phyloP scores from a whole-genome alignment of 208 protist genomes.

The Histomonas meleagridis region DNA sequence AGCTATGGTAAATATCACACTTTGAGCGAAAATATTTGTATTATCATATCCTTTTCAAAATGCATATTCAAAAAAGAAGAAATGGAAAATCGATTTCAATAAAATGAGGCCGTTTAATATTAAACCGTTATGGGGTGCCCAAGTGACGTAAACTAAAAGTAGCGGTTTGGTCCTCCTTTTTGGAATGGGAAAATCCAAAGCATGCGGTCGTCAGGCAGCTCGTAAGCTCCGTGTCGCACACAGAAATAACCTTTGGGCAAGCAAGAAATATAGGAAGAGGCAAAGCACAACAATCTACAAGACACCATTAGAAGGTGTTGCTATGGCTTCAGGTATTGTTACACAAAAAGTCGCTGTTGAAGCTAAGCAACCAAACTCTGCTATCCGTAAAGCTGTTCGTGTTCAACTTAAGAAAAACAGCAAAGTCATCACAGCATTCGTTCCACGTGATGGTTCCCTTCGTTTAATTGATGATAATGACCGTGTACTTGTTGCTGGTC shows the following conservation, averaged over 20 bases:
- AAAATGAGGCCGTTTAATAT: too few relatives aligned
- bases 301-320: neutral
- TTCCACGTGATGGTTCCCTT: conserved; percentile 94
- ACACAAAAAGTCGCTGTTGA: conserved; percentile 74
- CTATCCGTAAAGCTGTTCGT: conserved; percentile 98
- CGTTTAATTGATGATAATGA: conserved; percentile 96
- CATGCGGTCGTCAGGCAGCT: neutral
- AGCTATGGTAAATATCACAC: too few relatives aligned
- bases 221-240: neutral
- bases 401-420: conserved; percentile 99
- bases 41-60: too few relatives aligned
- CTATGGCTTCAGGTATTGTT: conserved; percentile 12
- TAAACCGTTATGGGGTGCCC: too few relatives aligned
- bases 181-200: conserved; percentile 33
- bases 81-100: too few relatives aligned
- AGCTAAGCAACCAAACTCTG: conserved; percentile 99
- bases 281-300: neutral
- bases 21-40: too few relatives aligned
- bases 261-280: neutral
- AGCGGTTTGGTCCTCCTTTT: too few relatives aligned
- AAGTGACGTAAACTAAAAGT: too few relatives aligned
- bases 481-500: conserved; percentile 35
- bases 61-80: too few relatives aligned
- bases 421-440: conserved; percentile 99
- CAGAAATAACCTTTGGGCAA: neutral